Base-by-base conservation (phyloP, 1,284 basidiomycete species). In the Cystobasidium sp. region DNA sequence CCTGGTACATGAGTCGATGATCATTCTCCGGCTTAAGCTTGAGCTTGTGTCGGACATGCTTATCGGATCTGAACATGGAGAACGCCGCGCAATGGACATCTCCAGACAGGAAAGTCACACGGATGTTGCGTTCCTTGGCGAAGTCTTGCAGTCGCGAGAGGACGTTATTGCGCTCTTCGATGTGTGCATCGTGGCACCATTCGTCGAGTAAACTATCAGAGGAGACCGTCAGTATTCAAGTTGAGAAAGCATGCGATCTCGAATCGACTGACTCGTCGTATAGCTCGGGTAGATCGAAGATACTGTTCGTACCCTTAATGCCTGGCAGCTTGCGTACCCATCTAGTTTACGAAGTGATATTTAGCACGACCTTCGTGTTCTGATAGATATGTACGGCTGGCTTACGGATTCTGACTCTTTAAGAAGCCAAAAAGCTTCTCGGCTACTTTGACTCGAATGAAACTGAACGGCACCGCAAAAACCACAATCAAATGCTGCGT, bases 1-100 rank as follows among this genome's bases (percentile, higher is more conserved):
- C 58, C 39, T 64, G 61, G n/a, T 72, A 72, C 75, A 75, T 75
- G 47, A 75, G 64, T 10, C 69, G 56, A 31, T 63, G 75, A 56
- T 75, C 75, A 63, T 72, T 72, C 51, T 75, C 63, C 3, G 75
- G 75, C 20, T 64, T 53, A 0, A 75, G 31, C 6, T 75, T 39
- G 22, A 51, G 46, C 16, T 49, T 51, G 22, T 62, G 64, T 22
- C 74, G 53, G 8, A 66, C 59, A 12, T 46, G 66, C 44, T 61
- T 56, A 61, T 72, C 68, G 12, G 75, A 59, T 18, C 75, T 61
- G 47, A 75, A 75, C 62, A 71, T 71, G 31, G 69, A 56, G 49
- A 75, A 66, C 0, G 52, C 75, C n/a, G 75, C 75, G 39, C 75
- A 75, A 43, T 75, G 75, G 1, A 75, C 75, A 55, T 75, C 75